A percentile compares a stretch with the other conserved stretches of the same genome.
phyloP scores from a whole-genome alignment of 2,329 filamentous ascomycete species.

The Pseudocercospora macadamiae region DNA sequence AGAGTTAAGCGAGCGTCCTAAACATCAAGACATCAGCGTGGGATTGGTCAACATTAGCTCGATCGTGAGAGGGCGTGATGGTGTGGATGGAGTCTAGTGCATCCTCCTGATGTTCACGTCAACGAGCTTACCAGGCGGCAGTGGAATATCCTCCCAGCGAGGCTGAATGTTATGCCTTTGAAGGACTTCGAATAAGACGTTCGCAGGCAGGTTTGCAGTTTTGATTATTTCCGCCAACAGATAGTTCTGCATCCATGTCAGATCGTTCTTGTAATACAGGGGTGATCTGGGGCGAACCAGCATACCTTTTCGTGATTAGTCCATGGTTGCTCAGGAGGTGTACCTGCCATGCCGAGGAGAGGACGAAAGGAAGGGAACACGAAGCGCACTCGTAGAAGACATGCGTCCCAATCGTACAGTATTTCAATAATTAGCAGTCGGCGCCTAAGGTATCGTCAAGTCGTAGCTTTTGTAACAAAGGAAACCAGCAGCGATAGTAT shows the following conservation, averaged over 20 bases:
- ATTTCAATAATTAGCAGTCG: slow-evolving; percentile 27
- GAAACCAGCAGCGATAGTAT: slow-evolving; percentile 29
- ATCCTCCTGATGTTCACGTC: no score
- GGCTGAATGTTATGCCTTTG: slow-evolving; percentile 48
- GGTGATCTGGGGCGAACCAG: slow-evolving; percentile 15
- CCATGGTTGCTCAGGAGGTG: slow-evolving; percentile 48
- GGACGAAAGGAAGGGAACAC: slow-evolving; percentile 35
- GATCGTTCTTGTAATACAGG: slow-evolving; percentile 17
- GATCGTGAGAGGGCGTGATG: no score
- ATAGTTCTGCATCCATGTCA: slow-evolving; percentile 37
- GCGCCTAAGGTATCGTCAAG: slow-evolving; percentile 34
- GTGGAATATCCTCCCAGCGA: slow-evolving; percentile 53
- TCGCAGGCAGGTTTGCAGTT: slow-evolving; percentile 47
- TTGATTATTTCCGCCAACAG: slow-evolving; percentile 58
- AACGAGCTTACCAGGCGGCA: slow-evolving; percentile 56
- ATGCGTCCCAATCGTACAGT: slow-evolving; percentile 34
- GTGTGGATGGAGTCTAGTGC: no score
- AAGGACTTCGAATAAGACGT: slow-evolving; percentile 49
- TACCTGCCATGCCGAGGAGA: slow-evolving; percentile 45
- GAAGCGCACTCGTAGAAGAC: slow-evolving; percentile 33
- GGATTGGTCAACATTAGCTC: no score
- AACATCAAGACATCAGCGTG: slow-evolving; percentile 13
- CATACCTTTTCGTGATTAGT: slow-evolving; percentile 53
- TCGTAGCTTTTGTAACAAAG: slow-evolving; percentile 34
- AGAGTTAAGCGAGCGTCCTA: slow-evolving; percentile 40